Percentiles rank a stretch among this genome's conserved stretches.
Evolutionary conservation across 192 early-diverging fungal genomes (phyloP).

Genomic region (Coemansia sp.): DNA sequence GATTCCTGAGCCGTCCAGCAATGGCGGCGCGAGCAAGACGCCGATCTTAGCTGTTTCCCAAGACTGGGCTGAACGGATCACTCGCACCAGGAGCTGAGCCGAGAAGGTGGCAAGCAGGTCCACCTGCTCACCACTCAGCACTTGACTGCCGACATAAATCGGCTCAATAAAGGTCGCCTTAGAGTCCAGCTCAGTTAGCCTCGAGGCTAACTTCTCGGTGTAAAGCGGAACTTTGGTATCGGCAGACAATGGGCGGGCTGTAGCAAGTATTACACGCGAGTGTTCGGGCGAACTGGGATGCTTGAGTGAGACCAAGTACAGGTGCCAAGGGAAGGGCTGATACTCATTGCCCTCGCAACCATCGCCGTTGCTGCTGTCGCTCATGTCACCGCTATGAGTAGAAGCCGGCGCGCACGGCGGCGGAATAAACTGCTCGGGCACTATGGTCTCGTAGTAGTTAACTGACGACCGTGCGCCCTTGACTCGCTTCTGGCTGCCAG

Average conservation of each 20-base stretch:
- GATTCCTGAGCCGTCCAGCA: constrained; percentile 19
- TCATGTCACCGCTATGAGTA: not conserved
- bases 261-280: constrained; percentile 17
- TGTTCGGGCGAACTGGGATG: constrained; percentile 20
- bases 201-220: constrained; percentile 23
- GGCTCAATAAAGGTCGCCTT: constrained; percentile 15
- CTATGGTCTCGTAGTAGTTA: constrained; percentile 18
- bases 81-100: constrained; percentile 50
- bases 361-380: constrained; percentile 10
- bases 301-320: constrained; percentile 29
- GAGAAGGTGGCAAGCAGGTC: constrained; percentile 61
- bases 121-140: constrained; percentile 39
- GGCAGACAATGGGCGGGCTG: constrained; percentile 22
- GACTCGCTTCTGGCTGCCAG: not conserved
- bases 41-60: constrained; percentile 60
- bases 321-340: constrained; percentile 29
- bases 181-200: constrained; percentile 8
- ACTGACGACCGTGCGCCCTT: constrained; percentile 37
- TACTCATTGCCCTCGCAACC: constrained; percentile 7
- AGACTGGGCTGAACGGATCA: constrained; percentile 54
- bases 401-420: not conserved
- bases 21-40: constrained; percentile 61
- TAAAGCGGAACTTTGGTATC: constrained; percentile 41
- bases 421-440: constrained; percentile 23
- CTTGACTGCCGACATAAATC: constrained; percentile 24